These are phyloP conservation scores for Dentipellis fragilis DNA, from an alignment of 768 basidiomycete genomes.

Conservation along the genomic window DNA sequence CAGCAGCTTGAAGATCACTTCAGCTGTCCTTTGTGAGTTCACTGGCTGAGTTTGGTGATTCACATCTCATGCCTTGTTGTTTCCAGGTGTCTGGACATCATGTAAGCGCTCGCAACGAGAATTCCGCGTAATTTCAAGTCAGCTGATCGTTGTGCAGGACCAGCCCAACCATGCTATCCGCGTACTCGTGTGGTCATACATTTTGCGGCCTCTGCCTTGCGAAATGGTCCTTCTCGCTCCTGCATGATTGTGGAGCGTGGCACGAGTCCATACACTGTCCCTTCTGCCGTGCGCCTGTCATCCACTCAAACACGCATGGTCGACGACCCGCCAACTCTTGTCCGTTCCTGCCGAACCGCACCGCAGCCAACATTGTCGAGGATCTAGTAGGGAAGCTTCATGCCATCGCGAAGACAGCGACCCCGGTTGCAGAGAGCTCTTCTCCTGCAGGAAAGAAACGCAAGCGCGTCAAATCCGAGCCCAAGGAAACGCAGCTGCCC, in stretches of 20 bases:
- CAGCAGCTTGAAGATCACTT: conserved; percentile 52
- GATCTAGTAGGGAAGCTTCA: background rate
- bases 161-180: conserved; percentile 45
- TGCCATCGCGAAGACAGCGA: background rate
- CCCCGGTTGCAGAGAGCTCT: conserved; percentile 3
- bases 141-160: conserved; percentile 23
- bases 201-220: conserved; percentile 60
- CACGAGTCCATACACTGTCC: conserved; percentile 61
- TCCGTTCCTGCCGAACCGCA: conserved; percentile 56
- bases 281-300: conserved; percentile 47
- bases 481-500: conserved; percentile 18
- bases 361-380: conserved; percentile 32
- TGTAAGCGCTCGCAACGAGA: conserved; percentile 23
- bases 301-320: conserved; percentile 33
- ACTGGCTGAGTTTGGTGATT: background rate
- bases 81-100: conserved; percentile 52
- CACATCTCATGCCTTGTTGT: background rate
- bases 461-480: background rate
- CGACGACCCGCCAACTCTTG: conserved; percentile 43
- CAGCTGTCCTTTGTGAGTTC: conserved; percentile 40
- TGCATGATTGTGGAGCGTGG: conserved; percentile 60
- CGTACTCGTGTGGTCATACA: conserved; percentile 53
- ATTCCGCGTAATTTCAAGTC: background rate
- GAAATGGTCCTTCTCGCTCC: conserved; percentile 59
- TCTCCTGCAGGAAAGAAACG: background rate